A percentile compares a stretch with the other conserved stretches of the same genome.
Conservation (phyloP, 164 flowering plant genomes). For the Liriodendron chinense region DNA sequence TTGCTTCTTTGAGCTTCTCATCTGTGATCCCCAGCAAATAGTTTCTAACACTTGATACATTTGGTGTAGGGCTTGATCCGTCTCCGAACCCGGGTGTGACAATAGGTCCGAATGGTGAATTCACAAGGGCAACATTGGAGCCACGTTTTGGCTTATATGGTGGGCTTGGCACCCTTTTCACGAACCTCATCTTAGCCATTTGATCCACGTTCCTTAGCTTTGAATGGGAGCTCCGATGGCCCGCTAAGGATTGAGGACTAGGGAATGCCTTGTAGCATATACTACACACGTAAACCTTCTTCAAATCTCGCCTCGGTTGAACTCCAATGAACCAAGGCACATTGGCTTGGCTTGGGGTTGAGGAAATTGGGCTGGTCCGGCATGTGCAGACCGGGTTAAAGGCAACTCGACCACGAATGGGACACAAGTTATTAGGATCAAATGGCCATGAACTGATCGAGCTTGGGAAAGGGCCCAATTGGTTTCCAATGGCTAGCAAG, state of each 20-base stretch:
- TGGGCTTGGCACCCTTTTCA: not conserved
- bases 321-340: not conserved
- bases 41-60: not conserved
- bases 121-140: not conserved
- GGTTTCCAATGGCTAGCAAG: not conserved
- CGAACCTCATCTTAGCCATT: too few species aligned
- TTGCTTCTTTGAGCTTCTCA: slow-evolving; percentile 1
- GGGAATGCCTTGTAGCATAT: slow-evolving; percentile 2
- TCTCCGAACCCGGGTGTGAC: not conserved
- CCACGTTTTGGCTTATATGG: not conserved
- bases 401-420: not conserved
- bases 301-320: not conserved
- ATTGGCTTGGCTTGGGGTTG: not conserved
- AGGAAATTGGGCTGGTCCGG: not conserved
- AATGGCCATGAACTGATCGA: not conserved
- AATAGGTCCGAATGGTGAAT: not conserved
- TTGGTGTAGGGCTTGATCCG: not conserved
- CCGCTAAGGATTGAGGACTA: not conserved
- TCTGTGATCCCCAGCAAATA: not conserved
- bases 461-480: not conserved
- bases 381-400: not conserved
- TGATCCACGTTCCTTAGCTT: not conserved
- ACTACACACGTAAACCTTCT: not conserved
- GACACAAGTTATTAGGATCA: not conserved
- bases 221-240: not conserved